Evolutionary conservation across 169 alveolate species (phyloP).

Genomic region (Eimeria necatrix): DNA sequence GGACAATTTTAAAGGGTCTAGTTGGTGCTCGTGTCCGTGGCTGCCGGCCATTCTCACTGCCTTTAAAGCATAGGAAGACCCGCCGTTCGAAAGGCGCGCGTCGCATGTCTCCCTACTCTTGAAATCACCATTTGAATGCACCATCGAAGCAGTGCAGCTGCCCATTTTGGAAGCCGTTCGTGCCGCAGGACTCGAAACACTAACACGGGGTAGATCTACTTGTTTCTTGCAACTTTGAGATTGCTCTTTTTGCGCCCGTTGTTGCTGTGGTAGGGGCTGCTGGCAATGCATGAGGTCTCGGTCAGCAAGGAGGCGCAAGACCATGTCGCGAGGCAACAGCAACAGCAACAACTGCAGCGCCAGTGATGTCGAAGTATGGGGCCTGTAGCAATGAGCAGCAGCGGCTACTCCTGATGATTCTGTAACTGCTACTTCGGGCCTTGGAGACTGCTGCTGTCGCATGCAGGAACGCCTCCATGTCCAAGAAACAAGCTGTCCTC

Average conservation of each 20-base stretch:
- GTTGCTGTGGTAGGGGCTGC: constrained; percentile 42
- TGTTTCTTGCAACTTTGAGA: background rate
- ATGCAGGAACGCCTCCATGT: constrained; percentile 62
- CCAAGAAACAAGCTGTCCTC: constrained; percentile 47
- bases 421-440: constrained; percentile 34
- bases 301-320: constrained; percentile 33
- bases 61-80: no score
- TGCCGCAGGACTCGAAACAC: no score
- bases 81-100: background rate
- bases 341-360: constrained; percentile 57
- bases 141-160: constrained; percentile 29
- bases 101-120: background rate
- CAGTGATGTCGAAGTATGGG: constrained; percentile 43
- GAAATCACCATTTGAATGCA: background rate
- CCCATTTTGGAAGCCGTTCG: background rate
- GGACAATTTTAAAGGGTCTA: no score
- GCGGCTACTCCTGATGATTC: constrained; percentile 37
- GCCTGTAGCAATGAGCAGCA: constrained; percentile 58
- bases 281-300: constrained; percentile 5
- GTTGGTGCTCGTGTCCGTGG: no score
- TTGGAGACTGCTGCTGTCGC: constrained; percentile 52
- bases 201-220: no score
- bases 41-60: no score
- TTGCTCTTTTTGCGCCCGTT: background rate
- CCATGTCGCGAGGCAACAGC: constrained; percentile 53